Base-by-base conservation (phyloP, 2,329 filamentous ascomycete genomes). In the Xylaria hypoxylon region DNA sequence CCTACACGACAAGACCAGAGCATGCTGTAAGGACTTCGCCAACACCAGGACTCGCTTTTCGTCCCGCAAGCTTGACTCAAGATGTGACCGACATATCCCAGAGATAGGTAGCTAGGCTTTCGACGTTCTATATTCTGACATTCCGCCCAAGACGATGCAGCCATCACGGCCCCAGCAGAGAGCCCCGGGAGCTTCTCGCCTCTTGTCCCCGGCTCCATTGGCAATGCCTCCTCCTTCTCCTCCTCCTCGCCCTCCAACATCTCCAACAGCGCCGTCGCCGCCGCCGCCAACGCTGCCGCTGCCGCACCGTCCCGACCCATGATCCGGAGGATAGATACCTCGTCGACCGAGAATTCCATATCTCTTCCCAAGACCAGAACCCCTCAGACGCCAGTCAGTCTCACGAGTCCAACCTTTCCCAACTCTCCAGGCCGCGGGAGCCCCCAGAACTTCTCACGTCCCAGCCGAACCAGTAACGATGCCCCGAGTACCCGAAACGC, bases 391-490 rank as follows among this genome's bases (percentile, higher is more conserved):
- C 75, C 76, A 60, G 75, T 75, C 60, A 77, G 77, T 50, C 75
- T 83, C 26, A 76, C 79, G 68, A 83, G 83, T 62, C 80, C 86
- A 35, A 81, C 83, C 71, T 83, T 85, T 77, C 72, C 81, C 62
- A 81, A 80, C 74, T 85, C 86, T 69, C 79, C 82, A 5, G 78
- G 80, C 15, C 82, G 83, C 66, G 76, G 77, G 64, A 84, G 79
- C 68, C 82, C 82, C 24, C 85, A 86, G 66, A 88, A 87, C 80
- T 89, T 87, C 79, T 88, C 87, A 26, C 83, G 87, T 17, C 86
- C 87, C 45, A 83, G 79, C 5, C 79, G 79, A 31, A 72, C 78
- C 3, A 74, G 62, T 62, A 74, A 75, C 59, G 74, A 73, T 62
- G 72, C 75, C 70, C 75, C 79, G 65, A 71, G 74, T 74, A 77